Evolutionary conservation across 1,139 yeast species (phyloP).

Genomic region (Geotrichum klebahnii): DNA sequence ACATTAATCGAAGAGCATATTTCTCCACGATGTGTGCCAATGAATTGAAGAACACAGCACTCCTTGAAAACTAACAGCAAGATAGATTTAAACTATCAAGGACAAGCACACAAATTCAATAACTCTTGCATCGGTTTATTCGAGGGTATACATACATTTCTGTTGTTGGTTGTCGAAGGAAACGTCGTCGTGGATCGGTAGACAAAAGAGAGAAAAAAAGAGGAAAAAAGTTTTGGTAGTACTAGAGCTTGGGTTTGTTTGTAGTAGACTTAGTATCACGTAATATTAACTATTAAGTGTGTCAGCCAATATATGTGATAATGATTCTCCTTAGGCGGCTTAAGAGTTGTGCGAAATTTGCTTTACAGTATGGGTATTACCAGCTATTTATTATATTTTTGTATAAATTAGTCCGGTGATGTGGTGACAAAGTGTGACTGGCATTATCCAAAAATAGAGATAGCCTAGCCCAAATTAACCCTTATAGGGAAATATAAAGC

Average conservation of each 20-base stretch:
- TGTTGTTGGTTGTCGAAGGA: constrained; percentile 21
- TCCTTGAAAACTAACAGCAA: too few relatives aligned
- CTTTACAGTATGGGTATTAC: constrained; percentile 3
- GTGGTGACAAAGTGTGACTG: constrained; percentile 6
- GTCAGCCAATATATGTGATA: constrained; percentile 6
- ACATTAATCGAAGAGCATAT: too few relatives aligned
- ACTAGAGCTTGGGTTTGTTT: neutral
- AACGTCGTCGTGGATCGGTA: constrained; percentile 21
- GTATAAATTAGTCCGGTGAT: neutral
- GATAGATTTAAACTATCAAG: too few relatives aligned
- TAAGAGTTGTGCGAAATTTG: neutral
- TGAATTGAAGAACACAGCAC: too few relatives aligned
- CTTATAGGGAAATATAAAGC: neutral
- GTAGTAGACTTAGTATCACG: constrained; percentile 1
- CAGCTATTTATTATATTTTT: neutral
- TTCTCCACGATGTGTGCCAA: too few relatives aligned
- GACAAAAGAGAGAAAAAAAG: constrained; percentile 12
- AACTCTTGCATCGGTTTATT: too few relatives aligned
- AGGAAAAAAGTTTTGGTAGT: constrained; percentile 9
- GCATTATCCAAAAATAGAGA: neutral
- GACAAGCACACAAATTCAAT: too few relatives aligned
- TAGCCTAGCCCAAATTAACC: neutral
- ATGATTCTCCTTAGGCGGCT: too few relatives aligned
- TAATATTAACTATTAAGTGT: neutral
- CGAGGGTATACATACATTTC: constrained; percentile 17